Evolutionary conservation across 768 basidiomycete genomes (phyloP).

Genomic region (Paxillus involutus): DNA sequence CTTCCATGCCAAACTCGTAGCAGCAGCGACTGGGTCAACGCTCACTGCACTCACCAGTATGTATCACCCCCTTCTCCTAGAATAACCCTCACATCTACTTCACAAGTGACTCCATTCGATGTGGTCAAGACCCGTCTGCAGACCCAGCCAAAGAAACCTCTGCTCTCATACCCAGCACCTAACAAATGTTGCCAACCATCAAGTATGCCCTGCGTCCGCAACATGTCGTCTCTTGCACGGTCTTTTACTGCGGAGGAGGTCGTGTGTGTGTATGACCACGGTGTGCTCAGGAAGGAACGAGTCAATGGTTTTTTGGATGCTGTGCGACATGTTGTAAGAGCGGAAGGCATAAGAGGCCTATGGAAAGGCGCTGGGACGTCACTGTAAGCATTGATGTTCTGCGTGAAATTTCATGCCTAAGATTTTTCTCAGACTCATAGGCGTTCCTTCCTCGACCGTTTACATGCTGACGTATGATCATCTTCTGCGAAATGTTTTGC

Average conservation of each 20-base stretch:
- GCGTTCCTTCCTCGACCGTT: conserved; percentile 86
- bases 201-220: conserved; percentile 56
- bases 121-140: conserved; percentile 96
- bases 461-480: conserved; percentile 98
- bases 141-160: conserved; percentile 69
- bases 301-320: conserved; percentile 88
- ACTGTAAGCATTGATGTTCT: conserved; percentile 51
- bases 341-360: conserved; percentile 80
- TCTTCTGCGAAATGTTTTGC: conserved; percentile 63
- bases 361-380: conserved; percentile 97
- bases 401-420: conserved; percentile 7
- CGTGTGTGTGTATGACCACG: conserved; percentile 80
- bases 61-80: conserved; percentile 21
- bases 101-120: conserved; percentile 97
- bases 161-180: conserved; percentile 53
- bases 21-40: conserved; percentile 76
- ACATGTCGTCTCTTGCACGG: conserved; percentile 73
- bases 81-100: conserved; percentile 5
- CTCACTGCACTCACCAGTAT: conserved; percentile 82
- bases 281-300: conserved; percentile 65
- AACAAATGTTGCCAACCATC: conserved; percentile 72
- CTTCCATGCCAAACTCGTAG: conserved; percentile 76
- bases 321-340: conserved; percentile 72
- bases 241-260: conserved; percentile 58
- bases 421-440: conserved; percentile 61